Evolutionary conservation across 2,329 filamentous ascomycete genomes (phyloP), one percentile per base, ranked within the genome.

Genomic region (Neofusicoccum sp.): DNA sequence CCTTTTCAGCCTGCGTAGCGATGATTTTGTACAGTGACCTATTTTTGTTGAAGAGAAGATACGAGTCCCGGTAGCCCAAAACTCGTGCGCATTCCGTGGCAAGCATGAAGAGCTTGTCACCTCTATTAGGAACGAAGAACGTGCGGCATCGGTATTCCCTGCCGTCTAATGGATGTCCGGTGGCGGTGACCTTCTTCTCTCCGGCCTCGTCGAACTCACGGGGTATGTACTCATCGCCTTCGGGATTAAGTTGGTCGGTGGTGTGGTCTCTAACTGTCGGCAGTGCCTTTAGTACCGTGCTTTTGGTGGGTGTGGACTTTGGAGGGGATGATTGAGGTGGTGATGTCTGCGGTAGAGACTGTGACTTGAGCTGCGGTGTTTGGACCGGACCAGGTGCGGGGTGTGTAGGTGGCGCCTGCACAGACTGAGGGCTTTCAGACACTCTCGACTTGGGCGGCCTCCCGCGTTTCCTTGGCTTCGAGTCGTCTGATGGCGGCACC

Each of bases 11-110:
- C 75, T 98, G 94, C 66, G 90, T 96, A 63, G 94, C 94, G 71
- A 99, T 99, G 73, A 99, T 99, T 79, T 99, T 99, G 83, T 87
- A 96, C 7, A 99, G 82, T 2, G 95, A 98, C 68, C 94, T 85
- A 77, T 99, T 98, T 81, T 98, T 97, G 84, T 98, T 98, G 82
- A 99, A 99, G 14, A 99, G 82, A 39, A 99, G 83, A 76, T 99
- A 99, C n/a, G 93, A 97, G 77, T 99, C 95, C 65, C 95, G 87
- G 76, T 99, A 99, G 50, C 93, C 91, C 28, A 98, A 83, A 3
- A 97, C 93, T 68, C 95, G 88, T 29, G 95, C 95, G 74, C 95
- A 98, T 78, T 99, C 95, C 14, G 95, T 99, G 39, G 95, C 95
- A 59, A 99, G 86, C 95, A 99, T 99, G 79, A 98, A 99, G 5